Conservation (phyloP, 2,329 filamentous ascomycete species). For the Hysterium pulicare region DNA sequence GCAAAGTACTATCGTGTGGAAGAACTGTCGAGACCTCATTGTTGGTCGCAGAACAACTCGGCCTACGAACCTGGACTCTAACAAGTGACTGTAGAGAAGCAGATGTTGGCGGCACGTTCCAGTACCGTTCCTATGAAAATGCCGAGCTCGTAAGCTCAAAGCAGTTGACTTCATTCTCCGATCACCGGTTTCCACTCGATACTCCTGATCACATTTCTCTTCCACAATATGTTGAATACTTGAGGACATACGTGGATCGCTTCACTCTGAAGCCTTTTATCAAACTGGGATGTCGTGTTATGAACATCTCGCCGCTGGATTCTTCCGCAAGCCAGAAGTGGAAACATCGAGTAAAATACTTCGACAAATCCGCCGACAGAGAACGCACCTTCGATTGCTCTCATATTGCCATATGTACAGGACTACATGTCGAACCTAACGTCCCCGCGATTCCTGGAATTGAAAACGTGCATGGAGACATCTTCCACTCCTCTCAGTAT, state of each 20-base stretch:
- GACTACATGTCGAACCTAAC: constrained; percentile 30
- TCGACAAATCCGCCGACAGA: constrained; percentile 10
- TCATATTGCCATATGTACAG: constrained; percentile 29
- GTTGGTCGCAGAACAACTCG: too few relatives aligned
- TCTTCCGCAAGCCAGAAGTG: constrained; percentile 15
- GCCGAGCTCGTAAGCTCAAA: constrained; percentile 52
- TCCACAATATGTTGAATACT: constrained; percentile 30
- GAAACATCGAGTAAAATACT: constrained; percentile 28
- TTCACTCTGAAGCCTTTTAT: constrained; percentile 22
- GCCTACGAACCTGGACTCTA: too few relatives aligned
- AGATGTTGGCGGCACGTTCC: constrained; percentile 48
- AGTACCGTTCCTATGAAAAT: constrained; percentile 48
- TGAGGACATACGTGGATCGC: constrained; percentile 24
- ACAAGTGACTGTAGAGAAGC: constrained; percentile 34
- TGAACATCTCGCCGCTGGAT: constrained; percentile 17
- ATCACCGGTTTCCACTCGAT: constrained; percentile 43
- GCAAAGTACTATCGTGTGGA: too few relatives aligned
- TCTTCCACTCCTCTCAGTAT: constrained; percentile 28
- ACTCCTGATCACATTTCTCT: constrained; percentile 35
- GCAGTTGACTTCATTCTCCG: constrained; percentile 51
- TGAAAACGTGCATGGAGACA: constrained; percentile 23
- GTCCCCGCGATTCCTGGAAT: constrained; percentile 26
- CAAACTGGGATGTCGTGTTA: constrained; percentile 25
- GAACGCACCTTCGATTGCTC: constrained; percentile 24
- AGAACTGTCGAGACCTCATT: too few relatives aligned